Conservation (phyloP, 345 rosid genomes). For the Aquilaria sinensis region DNA sequence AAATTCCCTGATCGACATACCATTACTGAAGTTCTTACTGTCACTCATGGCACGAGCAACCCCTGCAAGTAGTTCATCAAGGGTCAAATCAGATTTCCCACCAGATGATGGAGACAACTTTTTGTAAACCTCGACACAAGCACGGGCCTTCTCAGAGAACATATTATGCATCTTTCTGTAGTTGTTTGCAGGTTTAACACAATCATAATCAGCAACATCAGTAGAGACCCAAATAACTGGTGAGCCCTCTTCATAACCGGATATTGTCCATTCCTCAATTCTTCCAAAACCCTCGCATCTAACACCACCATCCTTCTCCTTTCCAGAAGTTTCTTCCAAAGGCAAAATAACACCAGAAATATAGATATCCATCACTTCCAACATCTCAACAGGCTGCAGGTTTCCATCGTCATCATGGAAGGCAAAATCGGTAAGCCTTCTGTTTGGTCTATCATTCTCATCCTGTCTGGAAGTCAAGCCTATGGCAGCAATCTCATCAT, state of each 20-base stretch:
- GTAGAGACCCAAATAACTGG: slow-evolving; percentile 68
- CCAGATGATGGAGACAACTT: slow-evolving; percentile 45
- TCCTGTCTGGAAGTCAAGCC: slow-evolving; percentile 22
- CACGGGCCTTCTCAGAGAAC: slow-evolving; percentile 53
- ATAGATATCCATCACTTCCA: slow-evolving; percentile 46
- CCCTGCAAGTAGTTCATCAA: slow-evolving; percentile 65
- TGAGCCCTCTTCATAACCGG: slow-evolving; percentile 64
- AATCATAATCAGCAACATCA: slow-evolving; percentile 50
- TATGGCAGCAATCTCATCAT: slow-evolving; percentile 47
- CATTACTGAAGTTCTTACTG: slow-evolving; percentile 38
- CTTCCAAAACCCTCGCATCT: slow-evolving; percentile 48
- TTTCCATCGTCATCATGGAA: slow-evolving; percentile 37
- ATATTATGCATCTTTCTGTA: slow-evolving; percentile 43
- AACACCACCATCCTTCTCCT: slow-evolving; percentile 37
- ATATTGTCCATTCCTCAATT: slow-evolving; percentile 50
- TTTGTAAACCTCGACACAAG: slow-evolving; percentile 56
- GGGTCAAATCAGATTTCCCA: slow-evolving; percentile 45
- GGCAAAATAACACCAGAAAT: slow-evolving; percentile 50
- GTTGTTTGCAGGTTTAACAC: slow-evolving; percentile 42
- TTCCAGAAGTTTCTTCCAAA: slow-evolving; percentile 30
- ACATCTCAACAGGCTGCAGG: slow-evolving; percentile 47
- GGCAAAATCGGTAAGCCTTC: slow-evolving; percentile 51
- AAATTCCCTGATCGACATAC: slow-evolving; percentile 41
- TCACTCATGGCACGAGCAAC: slow-evolving; percentile 50
- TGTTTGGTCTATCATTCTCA: slow-evolving; percentile 32